Evolutionary conservation across 805 yeast species (phyloP).

Genomic region (Starmerella bacillaris): DNA sequence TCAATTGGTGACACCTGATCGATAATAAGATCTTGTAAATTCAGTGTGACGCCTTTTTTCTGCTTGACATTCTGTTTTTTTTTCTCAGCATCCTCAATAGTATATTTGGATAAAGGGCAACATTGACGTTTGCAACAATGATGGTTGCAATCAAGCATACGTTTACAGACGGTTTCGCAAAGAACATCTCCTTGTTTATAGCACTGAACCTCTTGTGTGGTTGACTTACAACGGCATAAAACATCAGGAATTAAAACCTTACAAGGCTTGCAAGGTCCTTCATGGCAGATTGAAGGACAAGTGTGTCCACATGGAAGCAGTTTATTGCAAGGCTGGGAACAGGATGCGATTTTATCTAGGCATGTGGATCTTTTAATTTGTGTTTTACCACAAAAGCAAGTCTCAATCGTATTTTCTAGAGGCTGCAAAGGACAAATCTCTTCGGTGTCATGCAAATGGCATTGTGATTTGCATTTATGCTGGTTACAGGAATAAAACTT

Average conservation of each 20-base stretch:
- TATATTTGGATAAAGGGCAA: constrained; percentile 6
- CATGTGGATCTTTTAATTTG: constrained; percentile 6
- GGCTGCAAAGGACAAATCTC: constrained; percentile 8
- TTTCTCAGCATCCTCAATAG: neutral
- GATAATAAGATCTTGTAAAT: neutral
- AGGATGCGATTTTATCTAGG: constrained; percentile 8
- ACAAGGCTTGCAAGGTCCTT: constrained; percentile 9
- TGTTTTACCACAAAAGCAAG: constrained; percentile 15
- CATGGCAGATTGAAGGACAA: constrained; percentile 9
- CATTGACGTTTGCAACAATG: constrained; percentile 9
- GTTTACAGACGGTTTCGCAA: constrained; percentile 4
- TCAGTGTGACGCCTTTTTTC: neutral
- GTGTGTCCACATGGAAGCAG: constrained; percentile 8
- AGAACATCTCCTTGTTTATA: neutral
- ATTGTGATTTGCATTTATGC: constrained; percentile 7
- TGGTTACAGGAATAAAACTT: constrained; percentile 7
- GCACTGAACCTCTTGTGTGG: constrained; percentile 1
- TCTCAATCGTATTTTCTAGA: constrained; percentile 11
- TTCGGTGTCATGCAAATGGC: constrained; percentile 6
- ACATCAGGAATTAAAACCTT: neutral
- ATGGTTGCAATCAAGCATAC: constrained; percentile 7
- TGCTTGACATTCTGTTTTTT: neutral
- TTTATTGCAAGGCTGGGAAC: constrained; percentile 10
- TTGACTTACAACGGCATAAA: constrained; percentile 7
- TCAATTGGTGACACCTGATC: neutral